Percentiles rank a stretch among this genome's conserved stretches.
These are phyloP conservation scores for Oenanthe javanica DNA, from an alignment of 140 eudicot species.

Conservation along the genomic window DNA sequence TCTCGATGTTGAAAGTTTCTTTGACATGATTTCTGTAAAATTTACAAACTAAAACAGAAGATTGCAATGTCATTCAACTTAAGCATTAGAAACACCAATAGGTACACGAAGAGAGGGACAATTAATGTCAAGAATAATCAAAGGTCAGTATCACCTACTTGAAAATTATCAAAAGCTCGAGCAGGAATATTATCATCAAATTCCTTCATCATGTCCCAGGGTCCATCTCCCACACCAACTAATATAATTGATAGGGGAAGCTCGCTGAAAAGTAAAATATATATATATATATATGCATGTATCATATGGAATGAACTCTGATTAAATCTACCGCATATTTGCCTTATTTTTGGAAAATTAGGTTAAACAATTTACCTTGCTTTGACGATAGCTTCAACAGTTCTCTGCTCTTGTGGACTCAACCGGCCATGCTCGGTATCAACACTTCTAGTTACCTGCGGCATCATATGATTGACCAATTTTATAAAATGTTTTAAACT, in stretches of 20 bases:
- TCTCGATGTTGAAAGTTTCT: constrained; percentile 53
- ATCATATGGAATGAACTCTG: background rate
- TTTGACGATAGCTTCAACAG: constrained; percentile 88
- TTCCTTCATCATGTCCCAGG: constrained; percentile 99
- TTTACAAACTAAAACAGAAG: constrained; percentile 66
- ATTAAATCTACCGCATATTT: background rate
- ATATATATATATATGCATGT: background rate
- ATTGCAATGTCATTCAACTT: background rate
- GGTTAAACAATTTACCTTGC: constrained; percentile 53
- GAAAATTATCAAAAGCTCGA: constrained; percentile 93
- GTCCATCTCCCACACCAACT: constrained; percentile 99
- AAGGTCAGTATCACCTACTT: constrained; percentile 35
- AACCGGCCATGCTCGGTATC: constrained; percentile 70
- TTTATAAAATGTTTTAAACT: background rate
- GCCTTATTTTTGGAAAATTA: background rate
- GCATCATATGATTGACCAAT: constrained; percentile 9
- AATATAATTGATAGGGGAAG: constrained; percentile 84
- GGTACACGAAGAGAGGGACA: background rate
- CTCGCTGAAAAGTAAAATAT: constrained; percentile 45
- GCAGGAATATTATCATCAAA: constrained; percentile 95
- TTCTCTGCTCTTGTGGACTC: constrained; percentile 92
- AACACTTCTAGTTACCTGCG: constrained; percentile 92
- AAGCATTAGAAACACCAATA: constrained; percentile 3
- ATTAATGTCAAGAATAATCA: background rate
- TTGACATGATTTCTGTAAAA: constrained; percentile 84